A percentile compares a stretch with the other conserved stretches of the same genome.
phyloP scores from a whole-genome alignment of 176 grass and related monocot genomes.

The Dendrocalamus sinicus region DNA sequence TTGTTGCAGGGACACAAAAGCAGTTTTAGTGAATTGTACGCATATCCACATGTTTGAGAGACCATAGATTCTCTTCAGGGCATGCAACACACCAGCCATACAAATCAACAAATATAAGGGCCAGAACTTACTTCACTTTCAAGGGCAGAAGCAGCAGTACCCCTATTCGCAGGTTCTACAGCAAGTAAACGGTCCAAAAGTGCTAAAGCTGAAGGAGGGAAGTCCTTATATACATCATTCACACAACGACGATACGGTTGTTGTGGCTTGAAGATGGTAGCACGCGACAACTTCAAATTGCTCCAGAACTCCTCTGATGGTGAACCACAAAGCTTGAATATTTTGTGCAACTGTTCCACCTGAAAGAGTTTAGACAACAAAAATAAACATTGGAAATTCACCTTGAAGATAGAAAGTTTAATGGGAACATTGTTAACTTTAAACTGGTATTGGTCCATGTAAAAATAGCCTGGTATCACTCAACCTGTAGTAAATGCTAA shows the following conservation, averaged over 20 bases:
- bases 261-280: constrained; percentile 84
- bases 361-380: constrained; percentile 34
- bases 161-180: constrained; percentile 79
- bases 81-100: constrained; percentile 25
- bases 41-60: constrained; percentile 16
- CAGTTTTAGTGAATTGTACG: constrained; percentile 24
- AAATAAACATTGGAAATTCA: constrained; percentile 10
- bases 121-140: constrained; percentile 72
- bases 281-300: constrained; percentile 74
- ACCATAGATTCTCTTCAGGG: constrained; percentile 9
- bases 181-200: constrained; percentile 87
- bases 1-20: constrained; percentile 3
- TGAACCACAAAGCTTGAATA: constrained; percentile 95
- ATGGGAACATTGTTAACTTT: background rate
- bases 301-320: constrained; percentile 91
- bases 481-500: background rate
- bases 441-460: constrained; percentile 11
- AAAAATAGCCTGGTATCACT: constrained; percentile 22
- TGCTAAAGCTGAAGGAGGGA: constrained; percentile 70
- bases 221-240: constrained; percentile 80
- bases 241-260: constrained; percentile 74
- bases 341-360: constrained; percentile 97
- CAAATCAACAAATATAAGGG: constrained; percentile 33
- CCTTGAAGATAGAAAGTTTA: constrained; percentile 19
- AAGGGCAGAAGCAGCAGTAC: constrained; percentile 79